Evolutionary conservation across 2,329 filamentous ascomycete genomes (phyloP), one percentile per base, ranked within the genome.

Genomic region (Fusarium sp.): DNA sequence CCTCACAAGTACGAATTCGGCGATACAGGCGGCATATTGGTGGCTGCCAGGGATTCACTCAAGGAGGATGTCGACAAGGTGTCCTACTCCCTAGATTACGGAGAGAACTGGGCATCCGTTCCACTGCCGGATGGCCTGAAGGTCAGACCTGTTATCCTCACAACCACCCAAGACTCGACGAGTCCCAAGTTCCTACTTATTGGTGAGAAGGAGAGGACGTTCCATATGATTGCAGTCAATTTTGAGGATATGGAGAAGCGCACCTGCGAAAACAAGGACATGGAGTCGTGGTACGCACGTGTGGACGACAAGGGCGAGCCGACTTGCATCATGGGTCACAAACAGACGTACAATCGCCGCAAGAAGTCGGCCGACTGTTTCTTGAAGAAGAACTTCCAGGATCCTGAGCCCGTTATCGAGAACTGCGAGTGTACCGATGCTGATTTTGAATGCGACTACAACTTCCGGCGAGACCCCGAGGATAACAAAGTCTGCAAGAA

Each of bases 381-480:
- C 73, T 83, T 98, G 67, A 90, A 91, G 68, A 83, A 91, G 57
- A 87, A 94, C 49, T 97, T 97, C 78, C 87, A 92, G 71, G 90
- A 95, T 61, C 88, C 91, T 0, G 77, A 85, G 31, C 86, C 90
- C 2, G 80, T 88, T 58, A 89, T 85, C 25, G 86, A 92, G 68
- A 77, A 86, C 42, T 99, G 95, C 79, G 86, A 91, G 36, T 99
- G 95, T 76, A 87, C 88, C 1, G 86, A 90, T 53, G 80, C 82
- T 31, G 96, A 99, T 74, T 99, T 96, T 73, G 95, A 99, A 77
- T 99, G 95, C 74, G 94, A 98, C 72, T 97, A 91, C 81, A 96
- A 96, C 75, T 98, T 97, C 73, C 79, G 87, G 56, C 85, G 85
- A 67, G 81, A 82, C 53, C 82, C 82, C 32, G 80, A 85, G 4